phyloP scores from a whole-genome alignment of 2,329 filamentous ascomycete genomes.

The Cladorrhinum sp. region DNA sequence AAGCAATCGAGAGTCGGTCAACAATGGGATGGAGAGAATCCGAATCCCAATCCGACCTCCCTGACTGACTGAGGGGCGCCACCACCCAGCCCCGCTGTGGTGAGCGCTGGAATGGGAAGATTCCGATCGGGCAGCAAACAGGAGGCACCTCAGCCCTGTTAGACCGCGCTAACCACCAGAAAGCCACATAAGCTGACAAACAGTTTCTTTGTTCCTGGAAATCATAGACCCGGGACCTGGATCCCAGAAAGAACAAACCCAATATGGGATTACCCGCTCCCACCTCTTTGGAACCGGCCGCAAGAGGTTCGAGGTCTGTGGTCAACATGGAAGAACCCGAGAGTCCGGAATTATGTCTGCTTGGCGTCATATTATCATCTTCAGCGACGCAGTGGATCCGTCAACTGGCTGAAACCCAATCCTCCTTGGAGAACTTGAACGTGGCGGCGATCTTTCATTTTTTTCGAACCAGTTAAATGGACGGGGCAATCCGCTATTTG shows the following conservation, averaged over 20 bases:
- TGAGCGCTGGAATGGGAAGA: not conserved
- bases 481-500: too few species aligned
- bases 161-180: not conserved
- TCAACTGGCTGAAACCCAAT: not conserved
- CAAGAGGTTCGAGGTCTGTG: too few species aligned
- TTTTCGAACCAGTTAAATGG: too few species aligned
- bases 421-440: not conserved
- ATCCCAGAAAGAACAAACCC: not conserved
- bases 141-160: not conserved
- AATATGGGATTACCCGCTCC: not conserved
- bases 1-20: not conserved
- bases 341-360: not conserved
- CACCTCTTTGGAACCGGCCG: too few species aligned
- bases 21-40: not conserved
- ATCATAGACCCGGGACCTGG: too few species aligned
- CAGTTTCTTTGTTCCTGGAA: not conserved
- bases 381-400: not conserved
- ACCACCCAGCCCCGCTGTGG: not conserved
- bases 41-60: not conserved
- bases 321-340: too few species aligned
- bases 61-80: not conserved
- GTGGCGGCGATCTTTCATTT: not conserved
- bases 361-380: not conserved
- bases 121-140: not conserved
- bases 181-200: not conserved